Percentiles rank a stretch among this genome's conserved stretches.
These are phyloP conservation scores for Metschnikowia reukaufii DNA, from an alignment of 805 yeast genomes.

Conservation along the genomic window DNA sequence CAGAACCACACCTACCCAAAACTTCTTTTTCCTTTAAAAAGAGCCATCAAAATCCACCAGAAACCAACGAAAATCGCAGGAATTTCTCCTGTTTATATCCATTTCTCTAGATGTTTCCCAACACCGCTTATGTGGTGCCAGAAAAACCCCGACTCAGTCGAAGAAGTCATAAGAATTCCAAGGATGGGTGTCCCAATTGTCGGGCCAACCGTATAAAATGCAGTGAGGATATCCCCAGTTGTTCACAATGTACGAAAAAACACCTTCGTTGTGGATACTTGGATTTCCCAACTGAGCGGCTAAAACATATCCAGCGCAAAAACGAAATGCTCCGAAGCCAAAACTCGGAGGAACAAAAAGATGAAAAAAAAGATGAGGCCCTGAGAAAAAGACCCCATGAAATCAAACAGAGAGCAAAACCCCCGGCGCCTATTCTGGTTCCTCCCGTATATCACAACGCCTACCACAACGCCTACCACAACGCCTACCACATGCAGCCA, in stretches of 20 bases:
- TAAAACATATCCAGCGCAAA: slow-evolving; percentile 35
- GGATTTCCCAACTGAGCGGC: slow-evolving; percentile 39
- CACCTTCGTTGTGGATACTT: slow-evolving; percentile 41
- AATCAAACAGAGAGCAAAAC: background rate
- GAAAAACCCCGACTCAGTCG: slow-evolving; percentile 23
- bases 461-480: background rate
- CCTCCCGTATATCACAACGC: background rate
- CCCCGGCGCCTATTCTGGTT: background rate
- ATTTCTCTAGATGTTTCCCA: slow-evolving; percentile 1
- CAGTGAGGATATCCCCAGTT: slow-evolving; percentile 43
- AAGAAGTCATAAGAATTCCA: slow-evolving; percentile 28
- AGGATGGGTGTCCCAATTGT: slow-evolving; percentile 44
- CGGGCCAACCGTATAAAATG: slow-evolving; percentile 44
- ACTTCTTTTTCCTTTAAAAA: background rate
- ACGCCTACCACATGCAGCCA: background rate
- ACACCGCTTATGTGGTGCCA: background rate
- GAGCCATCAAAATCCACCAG: background rate
- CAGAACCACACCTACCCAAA: background rate
- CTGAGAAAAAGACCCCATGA: background rate
- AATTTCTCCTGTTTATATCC: too few species aligned
- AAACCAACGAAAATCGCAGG: background rate
- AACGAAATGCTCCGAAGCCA: slow-evolving; percentile 23
- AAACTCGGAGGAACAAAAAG: slow-evolving; percentile 1
- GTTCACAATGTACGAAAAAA: slow-evolving; percentile 40
- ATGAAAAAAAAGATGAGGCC: background rate